A percentile compares a stretch with the other conserved stretches of the same genome.
Conservation (phyloP, 164 flowering plant species). For the Tetrastigma voinierianum region DNA sequence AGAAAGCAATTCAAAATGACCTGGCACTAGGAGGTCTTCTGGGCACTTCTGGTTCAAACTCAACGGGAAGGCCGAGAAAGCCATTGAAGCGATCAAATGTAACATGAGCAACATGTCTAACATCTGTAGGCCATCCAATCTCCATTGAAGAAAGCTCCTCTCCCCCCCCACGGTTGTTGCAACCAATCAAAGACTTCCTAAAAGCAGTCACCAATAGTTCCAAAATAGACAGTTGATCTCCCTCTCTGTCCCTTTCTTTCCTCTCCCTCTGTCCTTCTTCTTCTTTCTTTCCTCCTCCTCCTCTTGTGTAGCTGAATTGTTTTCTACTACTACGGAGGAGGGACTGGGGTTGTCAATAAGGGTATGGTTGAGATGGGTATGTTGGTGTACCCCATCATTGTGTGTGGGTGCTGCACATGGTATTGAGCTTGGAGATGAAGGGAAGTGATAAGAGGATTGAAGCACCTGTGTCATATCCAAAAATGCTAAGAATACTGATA, state of each 20-base stretch:
- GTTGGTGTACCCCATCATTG: conserved; percentile 23
- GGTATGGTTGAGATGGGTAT: conserved; percentile 16
- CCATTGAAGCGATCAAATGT: conserved; percentile 77
- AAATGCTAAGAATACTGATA: not conserved
- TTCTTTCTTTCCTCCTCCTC: conserved; percentile 1
- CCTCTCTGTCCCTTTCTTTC: conserved; percentile 26
- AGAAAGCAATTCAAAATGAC: conserved; percentile 18
- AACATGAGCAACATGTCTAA: conserved; percentile 74
- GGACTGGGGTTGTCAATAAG: conserved; percentile 1
- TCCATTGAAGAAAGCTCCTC: conserved; percentile 51
- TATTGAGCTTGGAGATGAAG: conserved; percentile 41
- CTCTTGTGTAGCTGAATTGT: not conserved
- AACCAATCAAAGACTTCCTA: conserved; percentile 51
- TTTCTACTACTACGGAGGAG: conserved; percentile 1
- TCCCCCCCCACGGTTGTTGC: conserved; percentile 19
- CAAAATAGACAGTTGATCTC: conserved; percentile 41
- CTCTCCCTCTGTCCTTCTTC: conserved; percentile 1
- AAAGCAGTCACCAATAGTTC: conserved; percentile 37
- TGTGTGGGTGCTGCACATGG: conserved; percentile 9
- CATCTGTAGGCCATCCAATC: conserved; percentile 69
- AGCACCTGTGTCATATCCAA: conserved; percentile 35
- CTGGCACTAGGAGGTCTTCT: conserved; percentile 71
- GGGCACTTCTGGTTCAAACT: conserved; percentile 70
- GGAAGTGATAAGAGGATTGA: conserved; percentile 38
- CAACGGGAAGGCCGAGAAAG: conserved; percentile 76